A percentile compares a stretch with the other conserved stretches of the same genome.
These are phyloP conservation scores for Chrysosporium keratinophilum DNA, from an alignment of 2,329 filamentous ascomycete species.

Conservation along the genomic window DNA sequence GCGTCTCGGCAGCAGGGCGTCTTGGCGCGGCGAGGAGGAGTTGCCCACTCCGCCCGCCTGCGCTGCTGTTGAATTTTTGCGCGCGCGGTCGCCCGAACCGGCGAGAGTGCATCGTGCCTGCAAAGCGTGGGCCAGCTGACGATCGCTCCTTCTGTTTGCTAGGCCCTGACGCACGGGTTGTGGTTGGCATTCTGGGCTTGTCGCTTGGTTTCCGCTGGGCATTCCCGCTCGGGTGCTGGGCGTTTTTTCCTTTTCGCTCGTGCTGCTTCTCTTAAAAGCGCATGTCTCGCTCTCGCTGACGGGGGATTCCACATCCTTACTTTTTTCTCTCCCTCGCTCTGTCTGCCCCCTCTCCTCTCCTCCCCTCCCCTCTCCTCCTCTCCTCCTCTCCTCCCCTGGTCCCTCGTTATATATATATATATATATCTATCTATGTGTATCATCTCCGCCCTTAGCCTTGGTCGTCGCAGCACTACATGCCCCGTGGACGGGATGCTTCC, in stretches of 20 bases:
- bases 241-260: constrained; percentile 10
- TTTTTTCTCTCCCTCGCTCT: neutral
- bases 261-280: constrained; percentile 14
- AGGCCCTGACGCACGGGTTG: constrained; percentile 17
- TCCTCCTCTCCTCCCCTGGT: neutral
- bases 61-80: constrained; percentile 1
- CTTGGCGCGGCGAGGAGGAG: constrained; percentile 20
- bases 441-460: neutral
- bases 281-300: constrained; percentile 13
- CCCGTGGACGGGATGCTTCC: neutral
- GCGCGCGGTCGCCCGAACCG: neutral
- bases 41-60: constrained; percentile 18
- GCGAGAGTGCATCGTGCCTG: neutral
- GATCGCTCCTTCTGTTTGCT: constrained; percentile 1
- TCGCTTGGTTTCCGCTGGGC: constrained; percentile 15
- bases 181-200: constrained; percentile 15
- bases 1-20: constrained; percentile 23
- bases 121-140: too few relatives aligned
- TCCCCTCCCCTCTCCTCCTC: neutral
- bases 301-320: constrained; percentile 13
- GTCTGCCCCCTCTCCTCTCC: neutral
- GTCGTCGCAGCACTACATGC: neutral
- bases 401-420: neutral
- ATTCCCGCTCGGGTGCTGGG: constrained; percentile 14
- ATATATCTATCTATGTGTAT: neutral